Conservation (phyloP, 495 filamentous ascomycete genomes). For the Daldinia concentrica region DNA sequence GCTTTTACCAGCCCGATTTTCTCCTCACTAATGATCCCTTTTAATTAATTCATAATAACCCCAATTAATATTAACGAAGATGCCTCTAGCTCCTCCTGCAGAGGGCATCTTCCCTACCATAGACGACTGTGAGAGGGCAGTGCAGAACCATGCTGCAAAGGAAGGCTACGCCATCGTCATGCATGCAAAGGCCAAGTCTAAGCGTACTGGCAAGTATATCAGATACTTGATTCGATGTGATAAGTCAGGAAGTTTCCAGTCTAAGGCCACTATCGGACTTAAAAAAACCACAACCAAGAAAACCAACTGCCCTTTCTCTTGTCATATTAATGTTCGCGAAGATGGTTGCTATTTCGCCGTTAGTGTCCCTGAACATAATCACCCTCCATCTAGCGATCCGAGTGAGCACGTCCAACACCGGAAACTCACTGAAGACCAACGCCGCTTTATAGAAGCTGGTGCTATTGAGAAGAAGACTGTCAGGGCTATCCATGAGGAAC, state of each 20-base stretch:
- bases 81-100: constrained; percentile 43
- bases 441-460: constrained; percentile 42
- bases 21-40: background rate
- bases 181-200: constrained; percentile 43
- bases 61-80: constrained; percentile 7
- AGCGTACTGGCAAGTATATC: constrained; percentile 43
- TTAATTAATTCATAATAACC: constrained; percentile 1
- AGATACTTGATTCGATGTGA: constrained; percentile 47
- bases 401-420: constrained; percentile 44
- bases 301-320: constrained; percentile 46
- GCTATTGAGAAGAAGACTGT: constrained; percentile 44
- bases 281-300: constrained; percentile 46
- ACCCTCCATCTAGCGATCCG: constrained; percentile 38
- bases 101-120: constrained; percentile 42
- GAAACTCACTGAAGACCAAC: constrained; percentile 44
- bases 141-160: constrained; percentile 42
- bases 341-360: constrained; percentile 44
- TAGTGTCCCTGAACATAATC: constrained; percentile 42
- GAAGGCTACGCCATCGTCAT: constrained; percentile 45
- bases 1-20: background rate
- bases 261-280: constrained; percentile 40
- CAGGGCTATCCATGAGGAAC: constrained; percentile 41
- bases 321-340: constrained; percentile 38
- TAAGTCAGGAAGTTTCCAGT: constrained; percentile 45
- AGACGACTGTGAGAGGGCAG: constrained; percentile 37